A percentile compares a stretch with the other conserved stretches of the same genome.
Conservation (phyloP, 1,284 basidiomycete genomes). For the Puccinia horiana region DNA sequence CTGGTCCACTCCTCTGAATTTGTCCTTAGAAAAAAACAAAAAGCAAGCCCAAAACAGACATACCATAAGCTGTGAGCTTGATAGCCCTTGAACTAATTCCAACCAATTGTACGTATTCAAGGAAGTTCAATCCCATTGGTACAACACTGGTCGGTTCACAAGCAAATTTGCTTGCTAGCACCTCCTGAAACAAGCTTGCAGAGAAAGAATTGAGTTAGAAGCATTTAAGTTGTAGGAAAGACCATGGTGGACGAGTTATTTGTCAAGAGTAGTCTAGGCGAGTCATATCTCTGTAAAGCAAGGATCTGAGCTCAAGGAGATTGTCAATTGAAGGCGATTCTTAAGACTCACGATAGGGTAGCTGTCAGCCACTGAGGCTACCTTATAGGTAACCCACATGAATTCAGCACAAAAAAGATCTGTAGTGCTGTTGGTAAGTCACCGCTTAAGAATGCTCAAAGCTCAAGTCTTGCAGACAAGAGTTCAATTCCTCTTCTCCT, state of each 20-base stretch:
- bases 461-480: too few relatives aligned
- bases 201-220: neutral
- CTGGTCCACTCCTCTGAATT: constrained; percentile 61
- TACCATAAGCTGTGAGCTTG: constrained; percentile 82
- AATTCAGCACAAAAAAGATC: too few relatives aligned
- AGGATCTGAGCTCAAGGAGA: too few relatives aligned
- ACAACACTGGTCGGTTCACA: constrained; percentile 64
- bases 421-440: too few relatives aligned
- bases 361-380: too few relatives aligned
- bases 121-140: constrained; percentile 64
- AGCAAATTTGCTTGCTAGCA: constrained; percentile 72
- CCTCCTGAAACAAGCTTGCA: constrained; percentile 70
- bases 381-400: too few relatives aligned
- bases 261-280: neutral
- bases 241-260: too few relatives aligned
- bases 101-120: constrained; percentile 64
- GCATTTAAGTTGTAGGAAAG: neutral
- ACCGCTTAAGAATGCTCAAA: too few relatives aligned
- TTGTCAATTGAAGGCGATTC: neutral
- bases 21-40: constrained; percentile 70
- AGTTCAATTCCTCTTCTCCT: too few relatives aligned
- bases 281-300: neutral
- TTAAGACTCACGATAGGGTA: constrained; percentile 20
- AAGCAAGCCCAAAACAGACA: constrained; percentile 75
- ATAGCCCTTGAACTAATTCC: constrained; percentile 69